Evolutionary conservation across 106 monocot species (phyloP).

Genomic region (Triglochin maritima): DNA sequence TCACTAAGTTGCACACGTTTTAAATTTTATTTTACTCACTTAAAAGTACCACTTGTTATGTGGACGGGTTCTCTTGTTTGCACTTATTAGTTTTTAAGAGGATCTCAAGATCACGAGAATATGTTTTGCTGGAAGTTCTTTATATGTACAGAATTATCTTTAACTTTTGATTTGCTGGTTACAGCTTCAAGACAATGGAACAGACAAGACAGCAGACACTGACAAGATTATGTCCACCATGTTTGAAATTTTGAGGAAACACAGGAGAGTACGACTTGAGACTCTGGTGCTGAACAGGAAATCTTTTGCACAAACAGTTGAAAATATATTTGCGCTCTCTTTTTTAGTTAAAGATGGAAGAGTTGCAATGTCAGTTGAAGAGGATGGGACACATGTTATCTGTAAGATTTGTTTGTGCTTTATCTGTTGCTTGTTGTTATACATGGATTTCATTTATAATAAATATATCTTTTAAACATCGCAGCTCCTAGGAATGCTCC

Average conservation of each 20-base stretch:
- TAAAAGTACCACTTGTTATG: not conserved
- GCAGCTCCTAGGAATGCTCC: slow-evolving; percentile 85
- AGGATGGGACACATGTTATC: slow-evolving; percentile 36
- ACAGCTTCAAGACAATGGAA: slow-evolving; percentile 37
- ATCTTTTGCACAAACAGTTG: slow-evolving; percentile 75
- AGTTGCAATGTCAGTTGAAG: slow-evolving; percentile 42
- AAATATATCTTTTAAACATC: not conserved
- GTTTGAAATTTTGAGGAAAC: slow-evolving; percentile 52
- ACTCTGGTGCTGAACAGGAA: slow-evolving; percentile 42
- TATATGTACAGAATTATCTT: not conserved
- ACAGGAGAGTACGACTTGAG: slow-evolving; percentile 41
- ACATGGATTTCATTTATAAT: not conserved
- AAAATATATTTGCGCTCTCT: slow-evolving; percentile 76
- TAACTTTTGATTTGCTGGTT: slow-evolving; percentile 1
- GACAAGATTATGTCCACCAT: slow-evolving; percentile 57
- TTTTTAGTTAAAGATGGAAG: slow-evolving; percentile 80
- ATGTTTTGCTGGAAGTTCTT: too few relatives aligned
- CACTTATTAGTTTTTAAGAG: not conserved
- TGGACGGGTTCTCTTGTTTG: not conserved
- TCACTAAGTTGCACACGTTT: not conserved
- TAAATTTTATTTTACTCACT: too few relatives aligned
- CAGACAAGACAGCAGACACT: slow-evolving; percentile 45
- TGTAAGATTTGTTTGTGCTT: slow-evolving; percentile 24
- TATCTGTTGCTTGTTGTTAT: not conserved
- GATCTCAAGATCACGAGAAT: too few relatives aligned